Conservation (phyloP, 805 yeast genomes). For the Wickerhamomyces mucosus region DNA sequence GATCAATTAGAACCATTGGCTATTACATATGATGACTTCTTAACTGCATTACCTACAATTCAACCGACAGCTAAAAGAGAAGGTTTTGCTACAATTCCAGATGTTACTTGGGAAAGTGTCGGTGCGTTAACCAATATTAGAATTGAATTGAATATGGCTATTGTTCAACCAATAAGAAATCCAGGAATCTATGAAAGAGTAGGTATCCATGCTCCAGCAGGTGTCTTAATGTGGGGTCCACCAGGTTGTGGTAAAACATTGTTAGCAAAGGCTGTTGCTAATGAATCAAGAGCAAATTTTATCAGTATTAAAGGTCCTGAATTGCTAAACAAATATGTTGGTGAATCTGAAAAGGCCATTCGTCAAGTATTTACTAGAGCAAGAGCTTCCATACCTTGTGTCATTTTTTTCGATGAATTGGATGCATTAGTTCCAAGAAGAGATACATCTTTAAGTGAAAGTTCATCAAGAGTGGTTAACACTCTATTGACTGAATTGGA, state of each 20-base stretch:
- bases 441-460: constrained; percentile 79
- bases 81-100: constrained; percentile 98
- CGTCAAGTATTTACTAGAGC: constrained; percentile 91
- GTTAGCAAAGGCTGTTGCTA: constrained; percentile 95
- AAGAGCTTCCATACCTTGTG: constrained; percentile 87
- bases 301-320: constrained; percentile 96
- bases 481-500: constrained; percentile 90
- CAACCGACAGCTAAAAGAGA: constrained; percentile 98
- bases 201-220: constrained; percentile 95
- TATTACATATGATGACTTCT: constrained; percentile 72
- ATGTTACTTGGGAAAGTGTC: constrained; percentile 90
- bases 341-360: constrained; percentile 91
- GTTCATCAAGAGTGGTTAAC: constrained; percentile 89
- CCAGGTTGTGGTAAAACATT: constrained; percentile 99
- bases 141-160: constrained; percentile 91
- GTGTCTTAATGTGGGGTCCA: constrained; percentile 97
- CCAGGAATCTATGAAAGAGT: constrained; percentile 86
- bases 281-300: constrained; percentile 92
- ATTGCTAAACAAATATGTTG: constrained; percentile 86
- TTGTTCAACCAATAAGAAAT: constrained; percentile 89
- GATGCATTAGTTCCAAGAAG: constrained; percentile 95
- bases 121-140: constrained; percentile 81
- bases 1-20: constrained; percentile 70
- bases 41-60: constrained; percentile 79
- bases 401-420: constrained; percentile 89